Conservation (phyloP, 1,284 basidiomycete species). For the Microbotryomycetes sp. region DNA sequence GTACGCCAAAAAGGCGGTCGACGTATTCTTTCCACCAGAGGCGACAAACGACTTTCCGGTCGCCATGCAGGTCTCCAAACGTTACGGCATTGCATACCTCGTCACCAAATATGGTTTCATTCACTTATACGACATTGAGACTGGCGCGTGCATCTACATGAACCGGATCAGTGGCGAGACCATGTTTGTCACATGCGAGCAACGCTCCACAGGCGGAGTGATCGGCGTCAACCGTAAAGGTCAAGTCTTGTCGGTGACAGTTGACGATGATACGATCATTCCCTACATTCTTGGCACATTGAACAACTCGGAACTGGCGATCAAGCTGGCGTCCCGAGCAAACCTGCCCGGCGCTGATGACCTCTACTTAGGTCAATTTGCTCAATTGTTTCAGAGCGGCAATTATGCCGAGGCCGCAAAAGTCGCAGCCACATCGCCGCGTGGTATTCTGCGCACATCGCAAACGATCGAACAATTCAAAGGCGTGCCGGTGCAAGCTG, state of each 20-base stretch:
- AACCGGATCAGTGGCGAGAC: constrained; percentile 99
- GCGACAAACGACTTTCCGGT: constrained; percentile 99
- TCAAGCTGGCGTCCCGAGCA: constrained; percentile 95
- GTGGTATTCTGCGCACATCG: constrained; percentile 89
- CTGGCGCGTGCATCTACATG: constrained; percentile 99
- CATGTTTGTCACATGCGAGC: constrained; percentile 96
- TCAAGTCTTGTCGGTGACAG: constrained; percentile 88
- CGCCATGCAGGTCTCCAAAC: constrained; percentile 96
- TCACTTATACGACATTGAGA: constrained; percentile 97
- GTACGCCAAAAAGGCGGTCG: constrained; percentile 96
- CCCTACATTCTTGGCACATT: constrained; percentile 88
- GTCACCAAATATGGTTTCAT: constrained; percentile 99
- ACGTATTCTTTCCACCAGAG: constrained; percentile 98
- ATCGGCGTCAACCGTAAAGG: constrained; percentile 99
- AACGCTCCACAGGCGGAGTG: constrained; percentile 89
- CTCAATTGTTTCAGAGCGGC: constrained; percentile 81
- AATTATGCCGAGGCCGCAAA: constrained; percentile 97
- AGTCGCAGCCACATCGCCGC: constrained; percentile 93
- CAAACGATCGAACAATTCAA: constrained; percentile 99
- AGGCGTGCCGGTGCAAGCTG: constrained; percentile 79
- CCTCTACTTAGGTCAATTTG: constrained; percentile 92
- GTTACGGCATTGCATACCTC: constrained; percentile 94
- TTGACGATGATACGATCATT: constrained; percentile 93
- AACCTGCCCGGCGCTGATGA: constrained; percentile 97
- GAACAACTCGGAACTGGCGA: constrained; percentile 96